phyloP scores from a whole-genome alignment of 768 basidiomycete genomes.

The Fibroporia radiculosa region DNA sequence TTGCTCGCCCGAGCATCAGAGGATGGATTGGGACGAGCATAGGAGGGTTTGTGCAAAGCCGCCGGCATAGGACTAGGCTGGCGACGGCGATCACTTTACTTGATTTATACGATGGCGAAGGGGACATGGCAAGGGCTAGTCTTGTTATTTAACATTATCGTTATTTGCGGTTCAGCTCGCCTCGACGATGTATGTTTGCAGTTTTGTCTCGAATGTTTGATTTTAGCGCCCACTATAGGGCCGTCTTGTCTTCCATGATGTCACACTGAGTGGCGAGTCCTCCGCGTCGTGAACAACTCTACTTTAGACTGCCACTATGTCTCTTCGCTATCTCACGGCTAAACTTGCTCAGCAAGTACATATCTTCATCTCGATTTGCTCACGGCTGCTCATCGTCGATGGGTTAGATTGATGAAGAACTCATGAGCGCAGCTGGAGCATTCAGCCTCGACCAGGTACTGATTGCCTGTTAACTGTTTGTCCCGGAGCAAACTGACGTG shows the following conservation, averaged over 20 bases:
- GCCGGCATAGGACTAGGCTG: neutral
- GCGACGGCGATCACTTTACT: no score
- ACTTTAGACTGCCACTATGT: constrained; percentile 29
- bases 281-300: neutral
- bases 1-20: constrained; percentile 68
- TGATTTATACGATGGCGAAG: no score
- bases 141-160: constrained; percentile 2
- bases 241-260: neutral
- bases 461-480: neutral
- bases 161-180: constrained; percentile 1
- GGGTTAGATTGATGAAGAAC: constrained; percentile 84
- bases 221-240: neutral
- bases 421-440: constrained; percentile 83
- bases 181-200: neutral
- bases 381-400: constrained; percentile 1
- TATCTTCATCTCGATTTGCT: neutral
- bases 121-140: no score
- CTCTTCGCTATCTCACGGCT: constrained; percentile 61
- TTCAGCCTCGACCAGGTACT: constrained; percentile 90
- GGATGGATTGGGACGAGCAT: constrained; percentile 75
- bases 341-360: constrained; percentile 70
- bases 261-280: neutral
- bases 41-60: constrained; percentile 54
- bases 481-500: neutral
- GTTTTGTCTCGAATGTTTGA: neutral